Evolutionary conservation across 129 eudicot genomes (phyloP), one percentile per base, ranked within the genome.

Genomic region (Arctium minus): DNA sequence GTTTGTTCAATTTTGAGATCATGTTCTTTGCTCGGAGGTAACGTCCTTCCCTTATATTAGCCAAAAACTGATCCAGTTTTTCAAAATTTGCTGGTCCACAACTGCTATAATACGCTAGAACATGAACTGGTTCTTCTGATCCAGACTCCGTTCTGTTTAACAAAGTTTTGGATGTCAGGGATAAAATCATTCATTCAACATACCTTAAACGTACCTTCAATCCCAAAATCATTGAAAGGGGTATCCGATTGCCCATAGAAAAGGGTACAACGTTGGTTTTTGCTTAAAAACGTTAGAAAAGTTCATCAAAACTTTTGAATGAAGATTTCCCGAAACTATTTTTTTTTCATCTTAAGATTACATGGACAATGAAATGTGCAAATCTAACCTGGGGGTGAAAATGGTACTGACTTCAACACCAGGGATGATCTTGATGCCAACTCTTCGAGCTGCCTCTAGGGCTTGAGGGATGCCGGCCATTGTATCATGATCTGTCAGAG

Each of bases 351-450:
- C 8, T 72, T 48, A 76, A 4, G 39, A 56, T 10, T 68, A 30
- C 0, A 1, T 31, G 62, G 70, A 80, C 64, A 70, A 15, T 60
- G 31, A 12, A 31, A n/a, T 5, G 37, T 12, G 53, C 7, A 78
- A 18, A 17, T 72, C 50, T 82, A 60, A 92, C 98, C 97, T 86
- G 33, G 93, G 88, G 78, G 81, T 82, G 92, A 92, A 95, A 83
- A 93, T 89, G 74, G 97, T 92, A 81, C 98, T 95, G 79, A 95
- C 90, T 88, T 95, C 98, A 82, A 95, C 98, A 44, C 98, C 98
- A 18, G 98, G 98, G 27, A 95, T 91, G 40, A 95, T 90, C 87
- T 95, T 95, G 81, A 95, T 95, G 83, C 97, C 98, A 72, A 84
- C 87, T 82, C 84, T 90, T 22, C 80, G 85, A 80, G 98, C 98